Percentiles rank a stretch among this genome's conserved stretches.
These are phyloP conservation scores for Zygosaccharomyces pseudobailii DNA, from an alignment of 1,139 yeast genomes.

Conservation along the genomic window DNA sequence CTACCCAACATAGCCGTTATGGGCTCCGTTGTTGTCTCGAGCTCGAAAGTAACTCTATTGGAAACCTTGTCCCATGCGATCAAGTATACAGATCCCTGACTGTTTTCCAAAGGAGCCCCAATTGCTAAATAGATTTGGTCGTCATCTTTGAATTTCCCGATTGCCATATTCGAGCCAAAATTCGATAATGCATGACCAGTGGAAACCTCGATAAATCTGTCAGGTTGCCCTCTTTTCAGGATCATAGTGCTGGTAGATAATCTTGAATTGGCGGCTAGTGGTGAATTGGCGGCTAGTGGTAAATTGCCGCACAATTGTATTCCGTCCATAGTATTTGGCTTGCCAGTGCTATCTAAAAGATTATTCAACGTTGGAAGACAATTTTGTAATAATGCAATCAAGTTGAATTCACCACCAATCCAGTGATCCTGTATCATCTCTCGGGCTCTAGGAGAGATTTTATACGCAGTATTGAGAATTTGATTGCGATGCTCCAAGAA, in stretches of 20 bases:
- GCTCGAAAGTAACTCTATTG: neutral
- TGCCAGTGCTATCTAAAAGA: slow-evolving; percentile 6
- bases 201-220: slow-evolving; percentile 17
- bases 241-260: neutral
- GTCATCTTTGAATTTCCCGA: slow-evolving; percentile 39
- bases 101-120: slow-evolving; percentile 45
- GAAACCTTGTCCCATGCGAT: slow-evolving; percentile 31
- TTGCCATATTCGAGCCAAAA: slow-evolving; percentile 42
- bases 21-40: slow-evolving; percentile 3
- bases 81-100: slow-evolving; percentile 40
- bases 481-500: slow-evolving; percentile 11
- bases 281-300: slow-evolving; percentile 9
- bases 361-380: slow-evolving; percentile 15
- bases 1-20: slow-evolving; percentile 36
- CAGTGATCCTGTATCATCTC: slow-evolving; percentile 22
- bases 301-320: slow-evolving; percentile 18
- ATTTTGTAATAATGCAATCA: slow-evolving; percentile 17
- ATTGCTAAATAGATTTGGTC: slow-evolving; percentile 41
- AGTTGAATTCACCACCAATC: slow-evolving; percentile 25
- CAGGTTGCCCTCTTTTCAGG: neutral
- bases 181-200: slow-evolving; percentile 34
- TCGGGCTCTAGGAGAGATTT: slow-evolving; percentile 19
- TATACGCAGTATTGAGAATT: slow-evolving; percentile 14
- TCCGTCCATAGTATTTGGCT: neutral
- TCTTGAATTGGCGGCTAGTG: too few relatives aligned